Percentiles rank a stretch among this genome's conserved stretches.
Conservation (phyloP, 331 rosid genomes). For the Quercus phellos region DNA sequence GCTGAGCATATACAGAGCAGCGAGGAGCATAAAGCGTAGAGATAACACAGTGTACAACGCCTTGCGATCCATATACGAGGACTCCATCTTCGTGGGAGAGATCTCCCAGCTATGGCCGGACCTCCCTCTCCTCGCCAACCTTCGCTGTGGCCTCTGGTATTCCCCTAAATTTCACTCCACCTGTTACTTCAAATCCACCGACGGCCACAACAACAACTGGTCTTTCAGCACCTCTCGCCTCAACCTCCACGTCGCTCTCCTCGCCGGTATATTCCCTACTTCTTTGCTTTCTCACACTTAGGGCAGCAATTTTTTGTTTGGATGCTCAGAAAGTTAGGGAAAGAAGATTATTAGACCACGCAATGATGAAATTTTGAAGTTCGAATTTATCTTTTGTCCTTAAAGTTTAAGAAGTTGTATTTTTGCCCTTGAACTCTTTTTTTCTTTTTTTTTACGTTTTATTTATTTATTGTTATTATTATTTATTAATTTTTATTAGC, state of each 20-base stretch:
- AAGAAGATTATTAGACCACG: background rate
- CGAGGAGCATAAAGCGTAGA: slow-evolving; percentile 57
- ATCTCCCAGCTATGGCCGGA: slow-evolving; percentile 80
- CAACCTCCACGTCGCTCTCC: slow-evolving; percentile 77
- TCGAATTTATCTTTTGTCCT: too few relatives aligned
- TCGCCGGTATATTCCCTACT: slow-evolving; percentile 44
- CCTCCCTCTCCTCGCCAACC: slow-evolving; percentile 88
- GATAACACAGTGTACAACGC: slow-evolving; percentile 78
- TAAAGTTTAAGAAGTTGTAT: too few relatives aligned
- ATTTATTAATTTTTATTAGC: too few relatives aligned
- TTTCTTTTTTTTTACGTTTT: too few relatives aligned
- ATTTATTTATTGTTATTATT: too few relatives aligned
- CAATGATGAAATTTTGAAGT: too few relatives aligned
- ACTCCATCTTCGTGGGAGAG: slow-evolving; percentile 72
- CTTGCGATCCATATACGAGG: slow-evolving; percentile 63
- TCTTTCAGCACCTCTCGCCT: slow-evolving; percentile 87
- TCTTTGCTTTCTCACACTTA: background rate
- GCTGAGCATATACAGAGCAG: slow-evolving; percentile 65
- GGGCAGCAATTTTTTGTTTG: background rate
- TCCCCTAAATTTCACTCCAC: slow-evolving; percentile 54
- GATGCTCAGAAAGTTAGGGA: background rate
- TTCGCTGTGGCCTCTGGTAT: slow-evolving; percentile 92
- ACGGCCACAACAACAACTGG: slow-evolving; percentile 85
- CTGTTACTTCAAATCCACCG: slow-evolving; percentile 94
- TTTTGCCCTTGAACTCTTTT: too few relatives aligned